Evolutionary conservation across 257 asterid species (phyloP).

Genomic region (Nicotiana obtusifolia): DNA sequence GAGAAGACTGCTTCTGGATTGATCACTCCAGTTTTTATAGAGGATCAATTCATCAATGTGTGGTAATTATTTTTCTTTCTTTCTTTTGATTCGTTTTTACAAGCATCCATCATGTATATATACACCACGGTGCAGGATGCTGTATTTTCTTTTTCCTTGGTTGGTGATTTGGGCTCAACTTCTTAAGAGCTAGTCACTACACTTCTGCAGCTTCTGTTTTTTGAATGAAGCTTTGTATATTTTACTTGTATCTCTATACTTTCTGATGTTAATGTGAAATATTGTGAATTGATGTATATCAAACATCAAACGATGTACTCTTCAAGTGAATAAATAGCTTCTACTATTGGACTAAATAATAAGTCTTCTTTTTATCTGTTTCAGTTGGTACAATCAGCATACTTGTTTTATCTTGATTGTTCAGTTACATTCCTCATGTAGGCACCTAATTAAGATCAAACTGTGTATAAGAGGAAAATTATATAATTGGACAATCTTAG

Average conservation of each 20-base stretch:
- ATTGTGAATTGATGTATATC: background rate
- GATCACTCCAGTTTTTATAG: constrained; percentile 32
- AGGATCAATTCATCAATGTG: constrained; percentile 57
- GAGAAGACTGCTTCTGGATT: constrained; percentile 39
- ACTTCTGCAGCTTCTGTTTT: constrained; percentile 36
- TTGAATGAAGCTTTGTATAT: constrained; percentile 41
- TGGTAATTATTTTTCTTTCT: constrained; percentile 37
- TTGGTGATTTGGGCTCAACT: constrained; percentile 43
- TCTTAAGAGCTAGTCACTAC: constrained; percentile 52
- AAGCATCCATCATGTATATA: constrained; percentile 23
- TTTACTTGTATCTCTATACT: constrained; percentile 10
- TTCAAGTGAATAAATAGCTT: background rate
- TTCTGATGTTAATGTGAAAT: constrained; percentile 9
- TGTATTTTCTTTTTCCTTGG: background rate
- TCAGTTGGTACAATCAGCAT: background rate
- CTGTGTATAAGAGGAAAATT: background rate
- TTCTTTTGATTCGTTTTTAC: background rate
- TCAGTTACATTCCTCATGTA: background rate
- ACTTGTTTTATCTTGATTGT: background rate
- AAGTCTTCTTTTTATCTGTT: background rate
- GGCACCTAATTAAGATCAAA: background rate
- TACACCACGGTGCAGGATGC: constrained; percentile 12
- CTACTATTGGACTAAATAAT: background rate
- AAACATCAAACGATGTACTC: background rate
- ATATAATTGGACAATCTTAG: background rate